Base-by-base conservation (phyloP, 306 rosid species). In the Pyrus communis region DNA sequence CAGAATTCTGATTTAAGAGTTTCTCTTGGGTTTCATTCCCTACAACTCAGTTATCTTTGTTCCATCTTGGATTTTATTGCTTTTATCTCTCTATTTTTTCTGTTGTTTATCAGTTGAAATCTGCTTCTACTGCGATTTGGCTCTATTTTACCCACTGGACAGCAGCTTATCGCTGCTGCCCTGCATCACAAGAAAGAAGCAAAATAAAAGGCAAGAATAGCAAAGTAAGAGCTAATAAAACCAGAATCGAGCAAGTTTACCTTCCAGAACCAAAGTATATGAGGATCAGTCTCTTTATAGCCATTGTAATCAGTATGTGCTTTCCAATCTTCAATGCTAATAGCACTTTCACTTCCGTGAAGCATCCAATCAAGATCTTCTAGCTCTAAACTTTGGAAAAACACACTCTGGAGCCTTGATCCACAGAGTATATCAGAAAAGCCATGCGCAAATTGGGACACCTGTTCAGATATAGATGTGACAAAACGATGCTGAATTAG, bases 311-410 rank as follows among this genome's bases (percentile, higher is more conserved):
- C 97, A 0, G 97, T 92, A 70, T 92, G 96, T n/a, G 88, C 87
- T 82, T 89, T 92, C 97, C 98, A 95, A 81, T 95, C 98, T 70
- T 85, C 96, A 82, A 95, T 83, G 60, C 89, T 84, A 77, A 95
- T 82, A 76, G 60, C 80, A 77, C 79, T 84, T 80, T 89, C 93
- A 81, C 95, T 85, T 83, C 98, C 98, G 69, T 84, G 84, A 42
- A 92, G 90, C 96, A 95, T 95, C 89, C 90, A 87, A 82, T 95
- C 97, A 83, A 95, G 90, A 90, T 95, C 98, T 82, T 92, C 92
- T 65, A 84, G 87, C 83, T 92, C 93, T 82, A 95, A 79, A 83
- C 89, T 77, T 82, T 35, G 80, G 79, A 95, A 92, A 83, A 91
- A 94, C 85, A 75, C 74, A 35, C 79, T 30, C 67, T 78, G 86